phyloP scores from a whole-genome alignment of 1,284 basidiomycete genomes.

The Moniliophthora roreri region DNA sequence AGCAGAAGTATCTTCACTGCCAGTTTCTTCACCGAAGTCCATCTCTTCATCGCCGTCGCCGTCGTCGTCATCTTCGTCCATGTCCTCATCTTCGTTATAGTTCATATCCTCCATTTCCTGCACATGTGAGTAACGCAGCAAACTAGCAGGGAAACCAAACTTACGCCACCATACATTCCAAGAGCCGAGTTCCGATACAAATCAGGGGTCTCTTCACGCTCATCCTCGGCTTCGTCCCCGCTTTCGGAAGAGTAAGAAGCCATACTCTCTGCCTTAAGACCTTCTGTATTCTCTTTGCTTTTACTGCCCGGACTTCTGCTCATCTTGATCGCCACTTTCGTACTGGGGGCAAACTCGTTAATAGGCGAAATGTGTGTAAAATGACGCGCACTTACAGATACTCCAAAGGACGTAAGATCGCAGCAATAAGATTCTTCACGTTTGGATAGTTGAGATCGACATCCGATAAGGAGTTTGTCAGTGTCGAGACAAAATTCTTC shows the following conservation, averaged over 20 bases:
- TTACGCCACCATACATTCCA: slow-evolving; percentile 90
- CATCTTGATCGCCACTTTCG: slow-evolving; percentile 98
- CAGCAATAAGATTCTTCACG: slow-evolving; percentile 81
- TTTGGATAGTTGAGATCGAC: slow-evolving; percentile 97
- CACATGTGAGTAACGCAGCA: slow-evolving; percentile 13
- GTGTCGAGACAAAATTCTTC: slow-evolving; percentile 90
- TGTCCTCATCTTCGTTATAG: slow-evolving; percentile 70
- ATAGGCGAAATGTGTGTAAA: slow-evolving; percentile 3
- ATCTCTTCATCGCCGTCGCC: slow-evolving; percentile 85
- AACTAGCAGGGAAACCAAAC: slow-evolving; percentile 31
- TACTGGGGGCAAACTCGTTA: slow-evolving; percentile 44
- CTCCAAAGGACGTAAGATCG: slow-evolving; percentile 88
- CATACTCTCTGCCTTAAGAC: slow-evolving; percentile 53
- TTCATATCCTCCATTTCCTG: slow-evolving; percentile 83
- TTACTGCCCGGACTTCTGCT: slow-evolving; percentile 73
- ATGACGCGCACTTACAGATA: slow-evolving; percentile 62
- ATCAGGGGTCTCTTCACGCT: slow-evolving; percentile 85
- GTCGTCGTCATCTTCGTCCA: slow-evolving; percentile 80
- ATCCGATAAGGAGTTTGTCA: slow-evolving; percentile 90
- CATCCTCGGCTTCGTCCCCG: slow-evolving; percentile 57
- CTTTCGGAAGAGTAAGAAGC: slow-evolving; percentile 65
- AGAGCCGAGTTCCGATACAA: slow-evolving; percentile 96
- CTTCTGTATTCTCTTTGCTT: slow-evolving; percentile 53
- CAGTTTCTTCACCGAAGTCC: slow-evolving; percentile 81
- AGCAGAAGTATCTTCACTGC: slow-evolving; percentile 75